phyloP scores from a whole-genome alignment of 2,329 filamentous ascomycete species.

The Fusarium mangiferae region DNA sequence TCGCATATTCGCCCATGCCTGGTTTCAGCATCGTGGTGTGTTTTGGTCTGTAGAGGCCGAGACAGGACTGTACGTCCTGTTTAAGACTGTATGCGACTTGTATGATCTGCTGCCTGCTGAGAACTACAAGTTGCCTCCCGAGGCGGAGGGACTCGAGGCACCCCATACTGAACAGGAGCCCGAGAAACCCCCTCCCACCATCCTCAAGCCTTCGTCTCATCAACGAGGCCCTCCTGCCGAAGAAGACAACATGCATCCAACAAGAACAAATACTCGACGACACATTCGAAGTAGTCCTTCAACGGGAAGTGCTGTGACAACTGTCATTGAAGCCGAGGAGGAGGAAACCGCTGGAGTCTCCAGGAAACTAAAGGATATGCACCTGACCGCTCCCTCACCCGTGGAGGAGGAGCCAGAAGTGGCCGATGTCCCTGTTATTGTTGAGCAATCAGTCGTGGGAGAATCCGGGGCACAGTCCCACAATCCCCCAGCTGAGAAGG shows the following conservation, averaged over 20 bases:
- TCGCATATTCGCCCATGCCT: conserved; percentile 97
- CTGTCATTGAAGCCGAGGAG: conserved; percentile 84
- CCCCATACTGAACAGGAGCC: conserved; percentile 55
- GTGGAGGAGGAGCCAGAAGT: conserved; percentile 62
- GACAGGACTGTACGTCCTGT: conserved; percentile 94
- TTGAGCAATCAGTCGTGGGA: conserved; percentile 49
- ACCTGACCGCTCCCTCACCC: conserved; percentile 64
- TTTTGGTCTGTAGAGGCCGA: conserved; percentile 94
- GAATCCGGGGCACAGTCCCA: conserved; percentile 16
- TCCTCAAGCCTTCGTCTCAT: conserved; percentile 50
- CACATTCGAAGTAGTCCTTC: conserved; percentile 85
- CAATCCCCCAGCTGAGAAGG: conserved; percentile 7
- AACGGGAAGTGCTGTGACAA: conserved; percentile 80
- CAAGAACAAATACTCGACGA: conserved; percentile 79
- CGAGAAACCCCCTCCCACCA: conserved; percentile 48
- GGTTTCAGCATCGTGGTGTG: conserved; percentile 95
- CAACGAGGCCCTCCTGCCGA: conserved; percentile 49
- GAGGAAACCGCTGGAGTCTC: conserved; percentile 68
- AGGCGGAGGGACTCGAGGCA: conserved; percentile 85
- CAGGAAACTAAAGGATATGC: conserved; percentile 58
- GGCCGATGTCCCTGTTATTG: conserved; percentile 55
- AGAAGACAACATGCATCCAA: conserved; percentile 63
- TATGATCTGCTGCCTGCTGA: conserved; percentile 91
- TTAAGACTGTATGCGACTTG: conserved; percentile 95
- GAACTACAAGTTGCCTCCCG: conserved; percentile 93